Conservation (phyloP, 2,329 filamentous ascomycete genomes). For the Cercospora sojina region DNA sequence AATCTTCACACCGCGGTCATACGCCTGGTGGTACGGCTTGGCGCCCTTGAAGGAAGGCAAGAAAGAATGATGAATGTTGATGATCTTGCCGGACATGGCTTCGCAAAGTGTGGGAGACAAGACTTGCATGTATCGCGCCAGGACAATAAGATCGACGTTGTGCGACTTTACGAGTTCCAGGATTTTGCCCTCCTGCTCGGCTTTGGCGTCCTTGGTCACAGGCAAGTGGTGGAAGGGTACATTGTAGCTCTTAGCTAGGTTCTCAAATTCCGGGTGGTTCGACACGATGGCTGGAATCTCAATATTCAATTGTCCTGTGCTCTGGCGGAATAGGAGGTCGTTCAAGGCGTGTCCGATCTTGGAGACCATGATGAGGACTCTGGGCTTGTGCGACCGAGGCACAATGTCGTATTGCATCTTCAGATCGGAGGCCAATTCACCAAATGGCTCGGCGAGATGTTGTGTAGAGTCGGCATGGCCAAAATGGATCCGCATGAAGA, state of each 20-base stretch:
- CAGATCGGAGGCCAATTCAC: conserved; percentile 61
- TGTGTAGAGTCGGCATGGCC: conserved; percentile 55
- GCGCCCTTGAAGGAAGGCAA: conserved; percentile 84
- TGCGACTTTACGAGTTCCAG: conserved; percentile 68
- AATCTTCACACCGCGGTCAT: conserved; percentile 83
- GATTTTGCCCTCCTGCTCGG: conserved; percentile 68
- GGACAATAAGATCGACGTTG: conserved; percentile 72
- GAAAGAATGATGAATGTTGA: conserved; percentile 91
- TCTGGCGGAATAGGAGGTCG: conserved; percentile 76
- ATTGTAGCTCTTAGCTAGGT: conserved; percentile 69
- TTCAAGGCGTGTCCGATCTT: conserved; percentile 86
- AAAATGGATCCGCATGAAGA: conserved; percentile 89
- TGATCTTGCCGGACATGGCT: conserved; percentile 80
- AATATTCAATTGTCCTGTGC: conserved; percentile 70
- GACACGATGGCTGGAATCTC: conserved; percentile 77
- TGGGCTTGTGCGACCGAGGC: conserved; percentile 66
- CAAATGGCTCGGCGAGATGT: conserved; percentile 58
- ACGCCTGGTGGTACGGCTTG: conserved; percentile 85
- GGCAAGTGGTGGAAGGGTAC: conserved; percentile 80
- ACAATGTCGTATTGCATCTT: conserved; percentile 70
- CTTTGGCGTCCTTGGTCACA: conserved; percentile 75
- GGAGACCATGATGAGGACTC: conserved; percentile 83
- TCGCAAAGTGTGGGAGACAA: conserved; percentile 71
- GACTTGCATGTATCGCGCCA: conserved; percentile 87
- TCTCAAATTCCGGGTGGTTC: conserved; percentile 73